Percentiles rank a stretch among this genome's conserved stretches.
These are phyloP conservation scores for Aureobasidium sp. DNA, from an alignment of 2,329 filamentous ascomycete genomes.

Conservation along the genomic window DNA sequence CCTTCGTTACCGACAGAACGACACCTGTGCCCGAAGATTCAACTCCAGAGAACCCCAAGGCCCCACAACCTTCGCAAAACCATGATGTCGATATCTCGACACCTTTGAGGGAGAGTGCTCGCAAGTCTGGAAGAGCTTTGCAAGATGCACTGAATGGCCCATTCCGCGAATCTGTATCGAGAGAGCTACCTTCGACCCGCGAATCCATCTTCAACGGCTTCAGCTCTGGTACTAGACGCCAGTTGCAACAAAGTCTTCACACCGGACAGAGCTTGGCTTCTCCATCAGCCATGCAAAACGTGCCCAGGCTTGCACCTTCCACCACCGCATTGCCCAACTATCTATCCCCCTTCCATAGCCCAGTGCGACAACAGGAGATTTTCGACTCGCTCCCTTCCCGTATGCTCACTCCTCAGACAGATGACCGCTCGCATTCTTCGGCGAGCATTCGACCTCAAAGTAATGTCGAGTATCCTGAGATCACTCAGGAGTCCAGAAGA, in stretches of 20 bases:
- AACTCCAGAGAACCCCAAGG: slow-evolving; percentile 4
- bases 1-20: slow-evolving; percentile 4
- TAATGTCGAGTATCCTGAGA: not conserved
- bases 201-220: slow-evolving; percentile 27
- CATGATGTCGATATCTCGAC: slow-evolving; percentile 6
- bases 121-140: slow-evolving; percentile 13
- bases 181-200: not conserved
- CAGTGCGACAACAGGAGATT: not conserved
- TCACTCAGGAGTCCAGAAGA: not conserved
- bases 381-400: slow-evolving; percentile 12
- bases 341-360: slow-evolving; percentile 10
- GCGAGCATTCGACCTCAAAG: not conserved
- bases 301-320: not conserved
- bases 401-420: slow-evolving; percentile 13
- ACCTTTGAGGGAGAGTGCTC: slow-evolving; percentile 12
- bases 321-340: not conserved
- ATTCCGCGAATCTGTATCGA: slow-evolving; percentile 2
- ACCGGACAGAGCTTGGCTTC: slow-evolving; percentile 30
- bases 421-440: not conserved
- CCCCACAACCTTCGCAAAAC: not conserved
- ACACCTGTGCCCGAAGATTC: slow-evolving; percentile 10
- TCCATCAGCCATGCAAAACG: slow-evolving; percentile 2
- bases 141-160: slow-evolving; percentile 14
- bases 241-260: slow-evolving; percentile 29
- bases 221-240: slow-evolving; percentile 28